Conservation (phyloP, 2,329 filamentous ascomycete species). For the Pseudocercospora crystallina region DNA sequence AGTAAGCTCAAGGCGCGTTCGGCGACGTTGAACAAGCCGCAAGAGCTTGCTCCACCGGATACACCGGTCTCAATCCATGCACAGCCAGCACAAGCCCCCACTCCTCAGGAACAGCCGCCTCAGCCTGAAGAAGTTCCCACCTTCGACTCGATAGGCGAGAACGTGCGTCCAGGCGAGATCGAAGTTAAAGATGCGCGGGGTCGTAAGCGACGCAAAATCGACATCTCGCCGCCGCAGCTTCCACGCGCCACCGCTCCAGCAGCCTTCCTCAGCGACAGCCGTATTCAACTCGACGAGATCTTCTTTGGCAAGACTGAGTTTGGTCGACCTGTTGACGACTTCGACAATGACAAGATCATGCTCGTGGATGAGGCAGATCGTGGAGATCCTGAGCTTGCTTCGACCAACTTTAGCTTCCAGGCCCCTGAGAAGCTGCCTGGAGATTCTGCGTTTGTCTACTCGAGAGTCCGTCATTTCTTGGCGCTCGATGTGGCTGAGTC, state of each 20-base stretch:
- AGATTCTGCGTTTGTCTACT: slow-evolving; percentile 29
- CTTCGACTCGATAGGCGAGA: slow-evolving; percentile 13
- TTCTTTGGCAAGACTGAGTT: slow-evolving; percentile 36
- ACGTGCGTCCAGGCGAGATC: slow-evolving; percentile 27
- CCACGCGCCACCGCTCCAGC: not conserved
- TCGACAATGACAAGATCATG: slow-evolving; percentile 11
- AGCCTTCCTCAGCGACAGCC: slow-evolving; percentile 22
- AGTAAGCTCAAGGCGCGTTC: slow-evolving; percentile 45
- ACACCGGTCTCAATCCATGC: slow-evolving; percentile 16
- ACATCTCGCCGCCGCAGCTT: slow-evolving; percentile 13
- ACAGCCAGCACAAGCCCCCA: slow-evolving; percentile 11
- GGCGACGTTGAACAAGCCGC: slow-evolving; percentile 1
- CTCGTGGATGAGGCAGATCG: slow-evolving; percentile 15
- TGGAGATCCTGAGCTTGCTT: slow-evolving; percentile 15
- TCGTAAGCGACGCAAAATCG: slow-evolving; percentile 37
- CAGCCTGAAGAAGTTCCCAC: slow-evolving; percentile 1
- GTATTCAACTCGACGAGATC: slow-evolving; percentile 32
- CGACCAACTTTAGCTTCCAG: slow-evolving; percentile 28
- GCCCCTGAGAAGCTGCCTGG: slow-evolving; percentile 17
- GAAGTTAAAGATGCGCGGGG: slow-evolving; percentile 31
- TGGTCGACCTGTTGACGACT: slow-evolving; percentile 24
- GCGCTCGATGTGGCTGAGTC: slow-evolving; percentile 10
- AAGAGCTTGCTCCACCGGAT: slow-evolving; percentile 5
- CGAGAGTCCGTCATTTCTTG: slow-evolving; percentile 31
- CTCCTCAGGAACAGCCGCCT: not conserved